phyloP scores from a whole-genome alignment of 192 early-diverging fungal species.

The Backusella westeae region DNA sequence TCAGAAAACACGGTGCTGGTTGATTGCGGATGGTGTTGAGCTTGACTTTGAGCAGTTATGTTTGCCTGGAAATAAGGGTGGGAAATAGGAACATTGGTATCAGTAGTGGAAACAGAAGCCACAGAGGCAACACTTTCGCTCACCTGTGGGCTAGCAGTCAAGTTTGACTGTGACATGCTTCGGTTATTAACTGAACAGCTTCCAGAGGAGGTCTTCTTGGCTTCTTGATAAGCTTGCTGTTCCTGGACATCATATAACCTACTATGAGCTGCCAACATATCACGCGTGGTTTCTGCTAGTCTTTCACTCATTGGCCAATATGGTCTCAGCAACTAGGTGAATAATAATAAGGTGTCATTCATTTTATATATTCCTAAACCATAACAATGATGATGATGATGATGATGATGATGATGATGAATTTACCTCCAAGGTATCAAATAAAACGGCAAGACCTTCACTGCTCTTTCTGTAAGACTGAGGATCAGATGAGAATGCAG shows the following conservation, averaged over 20 bases:
- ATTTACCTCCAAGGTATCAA: slow-evolving; percentile 21
- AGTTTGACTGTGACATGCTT: background rate
- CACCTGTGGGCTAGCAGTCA: slow-evolving; percentile 3
- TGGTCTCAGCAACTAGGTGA: slow-evolving; percentile 14
- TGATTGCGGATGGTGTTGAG: background rate
- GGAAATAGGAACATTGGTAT: background rate
- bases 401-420: background rate
- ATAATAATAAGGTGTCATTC: background rate
- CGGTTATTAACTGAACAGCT: background rate
- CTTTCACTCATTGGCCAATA: slow-evolving; percentile 33
- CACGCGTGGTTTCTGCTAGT: slow-evolving; percentile 19
- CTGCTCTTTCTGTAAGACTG: slow-evolving; percentile 18
- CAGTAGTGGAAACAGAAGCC: slow-evolving; percentile 4
- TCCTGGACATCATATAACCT: slow-evolving; percentile 20
- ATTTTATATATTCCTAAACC: background rate
- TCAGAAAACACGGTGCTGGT: background rate
- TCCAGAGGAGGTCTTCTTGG: background rate
- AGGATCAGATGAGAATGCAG: slow-evolving; percentile 16
- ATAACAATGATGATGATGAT: background rate
- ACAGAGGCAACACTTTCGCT: slow-evolving; percentile 1
- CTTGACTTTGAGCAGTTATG: background rate
- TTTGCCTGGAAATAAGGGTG: background rate
- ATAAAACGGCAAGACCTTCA: slow-evolving; percentile 14
- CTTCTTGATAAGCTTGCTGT: background rate
- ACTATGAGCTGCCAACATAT: slow-evolving; percentile 23